Evolutionary conservation across 2,329 filamentous ascomycete species (phyloP).

Genomic region (Cladosporium halotolerans): DNA sequence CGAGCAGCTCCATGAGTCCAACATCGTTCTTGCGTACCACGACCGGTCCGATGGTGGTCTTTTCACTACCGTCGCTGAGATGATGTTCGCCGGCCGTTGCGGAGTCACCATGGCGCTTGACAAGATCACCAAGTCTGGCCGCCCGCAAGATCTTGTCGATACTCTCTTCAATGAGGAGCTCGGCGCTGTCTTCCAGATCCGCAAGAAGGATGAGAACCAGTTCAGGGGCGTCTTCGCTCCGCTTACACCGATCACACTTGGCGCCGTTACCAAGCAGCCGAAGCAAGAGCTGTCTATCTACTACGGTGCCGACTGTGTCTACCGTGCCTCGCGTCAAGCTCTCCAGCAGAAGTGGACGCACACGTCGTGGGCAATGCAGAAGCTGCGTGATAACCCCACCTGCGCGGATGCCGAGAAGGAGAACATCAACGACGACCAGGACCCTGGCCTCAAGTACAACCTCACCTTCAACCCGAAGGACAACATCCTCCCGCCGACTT

Average conservation of each 20-base stretch:
- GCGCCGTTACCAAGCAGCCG: slow-evolving; percentile 59
- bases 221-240: slow-evolving; percentile 85
- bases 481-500: slow-evolving; percentile 63
- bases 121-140: slow-evolving; percentile 57
- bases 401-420: slow-evolving; percentile 81
- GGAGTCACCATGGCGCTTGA: slow-evolving; percentile 83
- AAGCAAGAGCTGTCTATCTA: slow-evolving; percentile 75
- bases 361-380: slow-evolving; percentile 88
- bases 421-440: slow-evolving; percentile 64
- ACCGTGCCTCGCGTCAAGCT: slow-evolving; percentile 61
- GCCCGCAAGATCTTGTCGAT: slow-evolving; percentile 56
- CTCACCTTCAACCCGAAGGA: slow-evolving; percentile 75
- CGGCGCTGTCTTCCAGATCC: slow-evolving; percentile 91
- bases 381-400: slow-evolving; percentile 76
- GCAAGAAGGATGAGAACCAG: slow-evolving; percentile 72
- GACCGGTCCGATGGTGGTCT: slow-evolving; percentile 90
- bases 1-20: slow-evolving; percentile 58
- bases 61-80: slow-evolving; percentile 84
- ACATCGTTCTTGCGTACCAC: slow-evolving; percentile 84
- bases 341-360: slow-evolving; percentile 84
- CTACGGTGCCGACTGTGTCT: slow-evolving; percentile 61
- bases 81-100: slow-evolving; percentile 95
- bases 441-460: slow-evolving; percentile 80
- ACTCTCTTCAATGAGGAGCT: slow-evolving; percentile 94
- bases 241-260: slow-evolving; percentile 78